These are phyloP conservation scores for Alternaria metachromatica DNA, from an alignment of 2,329 filamentous ascomycete genomes.

Conservation along the genomic window DNA sequence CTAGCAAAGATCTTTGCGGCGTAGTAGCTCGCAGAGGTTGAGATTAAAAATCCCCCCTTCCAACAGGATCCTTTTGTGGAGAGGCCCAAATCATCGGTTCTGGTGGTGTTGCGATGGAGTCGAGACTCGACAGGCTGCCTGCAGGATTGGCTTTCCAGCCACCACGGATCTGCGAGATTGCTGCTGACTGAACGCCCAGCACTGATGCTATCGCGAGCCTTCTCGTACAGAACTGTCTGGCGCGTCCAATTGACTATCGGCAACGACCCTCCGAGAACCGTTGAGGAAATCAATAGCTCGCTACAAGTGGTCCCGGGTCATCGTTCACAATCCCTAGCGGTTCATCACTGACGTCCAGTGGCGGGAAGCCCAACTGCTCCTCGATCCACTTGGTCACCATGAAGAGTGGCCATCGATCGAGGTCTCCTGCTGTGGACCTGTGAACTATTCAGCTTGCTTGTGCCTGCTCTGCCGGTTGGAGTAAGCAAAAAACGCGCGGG, in stretches of 20 bases:
- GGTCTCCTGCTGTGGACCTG: background rate
- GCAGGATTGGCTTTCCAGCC: constrained; percentile 5
- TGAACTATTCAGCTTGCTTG: constrained; percentile 2
- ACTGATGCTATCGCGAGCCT: background rate
- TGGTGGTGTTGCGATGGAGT: constrained; percentile 3
- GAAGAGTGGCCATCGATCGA: background rate
- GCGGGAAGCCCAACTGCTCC: constrained; percentile 9
- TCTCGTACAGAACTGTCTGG: background rate
- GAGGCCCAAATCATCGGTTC: background rate
- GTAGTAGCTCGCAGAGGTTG: constrained; percentile 3
- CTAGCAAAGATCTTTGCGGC: constrained; percentile 8
- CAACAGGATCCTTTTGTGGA: constrained; percentile 1
- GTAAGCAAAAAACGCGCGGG: background rate
- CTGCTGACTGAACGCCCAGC: background rate
- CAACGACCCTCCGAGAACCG: background rate
- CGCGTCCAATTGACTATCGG: background rate
- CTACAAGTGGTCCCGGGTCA: background rate
- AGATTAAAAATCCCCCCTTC: background rate
- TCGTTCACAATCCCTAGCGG: background rate
- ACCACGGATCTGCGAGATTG: constrained; percentile 3
- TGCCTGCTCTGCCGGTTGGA: background rate
- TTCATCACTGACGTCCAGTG: constrained; percentile 9
- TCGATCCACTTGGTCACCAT: background rate
- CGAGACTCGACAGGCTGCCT: background rate
- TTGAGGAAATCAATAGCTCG: background rate